Evolutionary conservation across 495 filamentous ascomycete genomes (phyloP), one percentile per base, ranked within the genome.

Genomic region (Aspergillus asperescens): DNA sequence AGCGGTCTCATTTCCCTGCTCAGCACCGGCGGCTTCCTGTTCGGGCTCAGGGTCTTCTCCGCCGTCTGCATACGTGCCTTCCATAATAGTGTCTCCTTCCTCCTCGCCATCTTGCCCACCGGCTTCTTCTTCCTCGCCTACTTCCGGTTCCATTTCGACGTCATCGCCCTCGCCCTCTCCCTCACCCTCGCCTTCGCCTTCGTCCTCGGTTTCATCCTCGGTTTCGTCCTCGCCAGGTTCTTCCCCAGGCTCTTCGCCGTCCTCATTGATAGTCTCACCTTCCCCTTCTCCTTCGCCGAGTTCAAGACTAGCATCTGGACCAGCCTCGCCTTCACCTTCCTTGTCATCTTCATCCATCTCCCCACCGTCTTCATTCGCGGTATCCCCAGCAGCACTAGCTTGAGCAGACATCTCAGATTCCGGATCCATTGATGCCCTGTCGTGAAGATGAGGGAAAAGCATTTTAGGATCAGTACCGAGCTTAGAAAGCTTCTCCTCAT

Each of bases 401-500:
- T 50, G 56, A 37, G 46, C 60, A 16, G 64, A 66, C n/a, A 64
- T 38, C 23, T 67, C 66, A 1, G 59, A 62, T 6, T 55, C 67
- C 1, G 52, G 65, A 15, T 65, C 64, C 1, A 48, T 48, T 8
- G 59, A 59, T 7, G 56, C 64, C 16, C 48, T 38, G 28, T 69
- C 59, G 22, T 53, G 54, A 13, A 75, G 44, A 37, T 67, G 69
- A 6, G 67, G 74, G 56, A 74, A 79, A 48, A 66, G 48, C 16
- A 58, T 39, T 7, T 68, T 71, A 1, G 52, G 54, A 27, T 74
- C 66, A 2, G 39, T 50, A 7, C 66, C 61, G 23, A 68, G 57
- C 46, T 67, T 75, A 37, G 80, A 73, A 3, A 78, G 75, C 28
- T 66, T 64, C 54, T 69, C 70, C 22, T 79, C 77, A 27, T 81